A percentile compares a stretch with the other conserved stretches of the same genome.
Conservation (phyloP, 176 grass and related monocot species). For the Aegilops umbellulata region DNA sequence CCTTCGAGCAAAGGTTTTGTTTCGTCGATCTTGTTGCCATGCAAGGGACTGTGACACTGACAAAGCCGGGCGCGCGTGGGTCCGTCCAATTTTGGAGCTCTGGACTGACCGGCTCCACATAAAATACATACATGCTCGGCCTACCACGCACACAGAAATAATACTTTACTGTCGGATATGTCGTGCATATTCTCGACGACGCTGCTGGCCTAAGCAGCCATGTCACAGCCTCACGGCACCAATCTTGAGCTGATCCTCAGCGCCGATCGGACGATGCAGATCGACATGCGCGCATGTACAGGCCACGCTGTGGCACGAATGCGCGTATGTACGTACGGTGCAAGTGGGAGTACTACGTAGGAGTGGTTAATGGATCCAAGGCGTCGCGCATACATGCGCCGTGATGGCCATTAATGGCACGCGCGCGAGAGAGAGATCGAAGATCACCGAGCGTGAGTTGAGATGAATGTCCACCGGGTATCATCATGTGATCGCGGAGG, state of each 20-base stretch:
- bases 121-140: neutral
- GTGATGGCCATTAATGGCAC: conserved; percentile 15
- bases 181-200: neutral
- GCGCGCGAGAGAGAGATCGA: neutral
- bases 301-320: neutral
- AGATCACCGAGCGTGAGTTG: no score
- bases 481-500: neutral
- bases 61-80: neutral
- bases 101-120: neutral
- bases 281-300: neutral
- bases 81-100: neutral
- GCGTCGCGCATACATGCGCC: neutral
- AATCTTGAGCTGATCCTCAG: neutral
- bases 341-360: no score
- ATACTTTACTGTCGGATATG: neutral
- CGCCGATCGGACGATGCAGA: neutral
- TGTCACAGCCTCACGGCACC: neutral
- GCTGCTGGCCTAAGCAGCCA: neutral
- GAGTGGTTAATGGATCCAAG: neutral
- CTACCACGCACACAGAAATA: neutral
- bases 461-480: neutral
- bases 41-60: neutral
- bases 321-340: neutral
- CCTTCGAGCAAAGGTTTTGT: neutral
- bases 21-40: neutral